These are phyloP conservation scores for Agrocybe chaxingu DNA, from an alignment of 768 basidiomycete genomes.

Conservation along the genomic window DNA sequence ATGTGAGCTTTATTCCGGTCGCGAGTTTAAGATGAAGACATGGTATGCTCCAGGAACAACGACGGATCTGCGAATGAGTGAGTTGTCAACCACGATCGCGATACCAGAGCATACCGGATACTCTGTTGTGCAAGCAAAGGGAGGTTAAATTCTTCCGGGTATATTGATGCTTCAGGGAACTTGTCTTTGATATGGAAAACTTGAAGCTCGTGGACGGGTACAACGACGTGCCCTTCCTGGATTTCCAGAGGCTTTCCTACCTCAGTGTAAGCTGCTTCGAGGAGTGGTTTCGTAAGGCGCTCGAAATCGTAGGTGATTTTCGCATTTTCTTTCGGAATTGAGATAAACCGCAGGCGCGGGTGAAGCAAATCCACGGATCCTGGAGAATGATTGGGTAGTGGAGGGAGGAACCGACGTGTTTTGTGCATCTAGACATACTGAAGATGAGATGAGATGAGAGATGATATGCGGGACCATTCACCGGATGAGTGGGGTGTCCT, in stretches of 20 bases:
- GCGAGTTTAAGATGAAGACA: slow-evolving; percentile 51
- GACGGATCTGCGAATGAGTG: slow-evolving; percentile 39
- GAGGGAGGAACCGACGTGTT: slow-evolving; percentile 48
- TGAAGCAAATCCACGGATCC: slow-evolving; percentile 48
- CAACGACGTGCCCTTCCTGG: slow-evolving; percentile 32
- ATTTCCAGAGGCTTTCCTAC: slow-evolving; percentile 33
- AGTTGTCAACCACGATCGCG: background rate
- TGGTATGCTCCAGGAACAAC: slow-evolving; percentile 43
- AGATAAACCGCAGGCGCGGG: slow-evolving; percentile 45
- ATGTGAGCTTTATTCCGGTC: slow-evolving; percentile 55
- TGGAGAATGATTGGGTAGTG: slow-evolving; percentile 41
- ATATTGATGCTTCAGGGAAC: slow-evolving; percentile 43
- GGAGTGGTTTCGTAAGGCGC: slow-evolving; percentile 33
- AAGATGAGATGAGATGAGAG: background rate
- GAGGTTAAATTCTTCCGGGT: slow-evolving; percentile 37
- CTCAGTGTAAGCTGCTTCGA: slow-evolving; percentile 32
- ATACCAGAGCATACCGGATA: slow-evolving; percentile 35
- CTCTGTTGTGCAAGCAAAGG: slow-evolving; percentile 51
- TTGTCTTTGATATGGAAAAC: slow-evolving; percentile 46
- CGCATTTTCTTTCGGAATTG: slow-evolving; percentile 38
- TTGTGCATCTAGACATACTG: slow-evolving; percentile 50
- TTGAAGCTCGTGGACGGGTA: slow-evolving; percentile 59
- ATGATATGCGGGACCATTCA: slow-evolving; percentile 17
- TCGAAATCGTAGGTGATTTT: slow-evolving; percentile 53
- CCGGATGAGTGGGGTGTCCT: slow-evolving; percentile 60